Evolutionary conservation across 164 flowering plant species (phyloP).

Genomic region (Sedum album): DNA sequence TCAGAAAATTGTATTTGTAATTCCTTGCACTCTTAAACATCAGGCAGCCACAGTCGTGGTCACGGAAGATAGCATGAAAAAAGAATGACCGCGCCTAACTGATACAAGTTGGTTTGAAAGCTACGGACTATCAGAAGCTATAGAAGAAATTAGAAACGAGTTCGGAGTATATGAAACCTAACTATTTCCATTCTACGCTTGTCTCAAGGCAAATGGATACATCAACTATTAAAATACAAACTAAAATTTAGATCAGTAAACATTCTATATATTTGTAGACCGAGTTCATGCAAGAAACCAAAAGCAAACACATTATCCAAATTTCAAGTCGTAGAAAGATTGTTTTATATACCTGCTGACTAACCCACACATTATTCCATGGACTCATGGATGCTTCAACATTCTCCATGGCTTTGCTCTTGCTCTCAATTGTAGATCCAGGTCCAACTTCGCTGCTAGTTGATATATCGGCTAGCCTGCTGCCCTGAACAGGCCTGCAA

Average conservation of each 20-base stretch:
- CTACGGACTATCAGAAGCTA: not conserved
- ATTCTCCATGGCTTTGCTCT: constrained; percentile 40
- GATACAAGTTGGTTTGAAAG: too few species aligned
- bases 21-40: not conserved
- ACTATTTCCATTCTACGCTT: not conserved
- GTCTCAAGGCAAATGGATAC: not conserved
- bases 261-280: not conserved
- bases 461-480: constrained; percentile 25
- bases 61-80: not conserved
- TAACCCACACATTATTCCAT: constrained; percentile 45
- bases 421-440: constrained; percentile 37
- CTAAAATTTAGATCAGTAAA: not conserved
- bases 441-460: constrained; percentile 33
- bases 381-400: constrained; percentile 40
- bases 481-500: constrained; percentile 43
- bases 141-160: not conserved
- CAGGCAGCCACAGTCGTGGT: not conserved
- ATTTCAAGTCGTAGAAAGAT: not conserved
- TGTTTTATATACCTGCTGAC: constrained; percentile 47
- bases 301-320: not conserved
- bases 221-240: not conserved
- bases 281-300: not conserved
- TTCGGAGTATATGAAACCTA: not conserved
- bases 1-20: not conserved
- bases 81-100: not conserved